Evolutionary conservation across 2,329 filamentous ascomycete species (phyloP).

Genomic region (Ascochyta lentis): DNA sequence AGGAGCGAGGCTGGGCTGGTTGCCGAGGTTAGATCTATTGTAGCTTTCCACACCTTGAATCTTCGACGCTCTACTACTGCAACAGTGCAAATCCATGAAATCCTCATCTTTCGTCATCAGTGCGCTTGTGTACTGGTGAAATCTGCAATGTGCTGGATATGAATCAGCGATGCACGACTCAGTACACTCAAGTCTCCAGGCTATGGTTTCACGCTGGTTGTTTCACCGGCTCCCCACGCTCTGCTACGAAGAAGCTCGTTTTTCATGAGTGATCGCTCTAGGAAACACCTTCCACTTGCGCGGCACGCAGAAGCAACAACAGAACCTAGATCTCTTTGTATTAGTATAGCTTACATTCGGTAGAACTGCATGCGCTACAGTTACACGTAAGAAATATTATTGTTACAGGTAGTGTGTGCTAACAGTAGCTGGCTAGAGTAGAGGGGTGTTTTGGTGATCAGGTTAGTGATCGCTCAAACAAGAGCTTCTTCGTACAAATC

Average conservation of each 20-base stretch:
- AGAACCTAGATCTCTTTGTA: too few relatives aligned
- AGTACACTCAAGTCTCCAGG: background rate
- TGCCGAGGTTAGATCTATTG: slow-evolving; percentile 16
- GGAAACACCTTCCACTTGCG: too few relatives aligned
- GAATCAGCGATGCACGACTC: background rate
- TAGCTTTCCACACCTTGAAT: background rate
- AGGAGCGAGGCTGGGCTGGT: background rate
- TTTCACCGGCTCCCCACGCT: slow-evolving; percentile 19
- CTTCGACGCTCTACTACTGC: background rate
- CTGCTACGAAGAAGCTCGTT: background rate
- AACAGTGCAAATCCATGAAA: background rate
- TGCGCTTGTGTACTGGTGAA: background rate
- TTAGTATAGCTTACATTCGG: too few relatives aligned
- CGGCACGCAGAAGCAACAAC: too few relatives aligned
- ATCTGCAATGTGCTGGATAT: background rate
- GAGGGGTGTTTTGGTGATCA: too few relatives aligned
- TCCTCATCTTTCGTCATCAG: background rate
- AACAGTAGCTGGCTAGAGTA: too few relatives aligned
- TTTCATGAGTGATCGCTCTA: too few relatives aligned
- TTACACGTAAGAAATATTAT: too few relatives aligned
- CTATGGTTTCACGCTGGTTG: slow-evolving; percentile 9
- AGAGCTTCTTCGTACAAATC: background rate
- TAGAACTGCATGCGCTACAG: too few relatives aligned
- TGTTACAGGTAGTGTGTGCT: too few relatives aligned
- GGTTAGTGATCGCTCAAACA: too few relatives aligned